Evolutionary conservation across 306 rosid genomes (phyloP), one percentile per base, ranked within the genome.

Genomic region (Echinosophora koreensis): DNA sequence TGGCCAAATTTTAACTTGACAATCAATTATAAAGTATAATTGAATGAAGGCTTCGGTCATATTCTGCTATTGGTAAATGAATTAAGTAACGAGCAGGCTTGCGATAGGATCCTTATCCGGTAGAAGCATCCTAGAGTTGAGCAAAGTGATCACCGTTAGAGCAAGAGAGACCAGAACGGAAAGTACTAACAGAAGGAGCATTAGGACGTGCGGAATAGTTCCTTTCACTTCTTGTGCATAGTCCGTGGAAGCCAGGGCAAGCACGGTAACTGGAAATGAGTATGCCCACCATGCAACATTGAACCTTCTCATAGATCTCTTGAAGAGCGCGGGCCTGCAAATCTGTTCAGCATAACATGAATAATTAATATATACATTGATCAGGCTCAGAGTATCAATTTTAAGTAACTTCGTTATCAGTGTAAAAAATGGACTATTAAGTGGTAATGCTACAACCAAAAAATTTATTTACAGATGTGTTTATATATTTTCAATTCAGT

Each of bases 251-350:
- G 92, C 96, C 65, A 88, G 44, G 46, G 90, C 92, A 16, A 88
- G 87, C 8, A 56, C 74, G 0, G 90, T 88, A 5, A 88, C 68
- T 0, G 92, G 91, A 71, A 86, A 87, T 0, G 93, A 90, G 74
- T 87, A 88, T 7, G 89, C 91, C 96, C 96, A 88, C 96, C 96
- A 90, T 18, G 84, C 82, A 37, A 88, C 88, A 52, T 74, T 77
- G 82, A 86, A 85, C 80, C 88, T 90, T 68, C 71, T 83, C 88
- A 87, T 77, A 0, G 96, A 86, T 76, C 88, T 86, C 85, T 57
- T 90, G 85, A 90, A 90, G 42, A 90, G 44, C 0, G 63, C 49
- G 67, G 92, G 89, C 76, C 96, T 84, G 76, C 90, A 86, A 17
- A 83, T 74, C 92, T 90, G 77, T 51, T 16, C 44, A 14, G 62